Percentiles rank a stretch among this genome's conserved stretches.
Evolutionary conservation across 805 yeast species (phyloP).

Genomic region (Metschnikowia gelsemii): DNA sequence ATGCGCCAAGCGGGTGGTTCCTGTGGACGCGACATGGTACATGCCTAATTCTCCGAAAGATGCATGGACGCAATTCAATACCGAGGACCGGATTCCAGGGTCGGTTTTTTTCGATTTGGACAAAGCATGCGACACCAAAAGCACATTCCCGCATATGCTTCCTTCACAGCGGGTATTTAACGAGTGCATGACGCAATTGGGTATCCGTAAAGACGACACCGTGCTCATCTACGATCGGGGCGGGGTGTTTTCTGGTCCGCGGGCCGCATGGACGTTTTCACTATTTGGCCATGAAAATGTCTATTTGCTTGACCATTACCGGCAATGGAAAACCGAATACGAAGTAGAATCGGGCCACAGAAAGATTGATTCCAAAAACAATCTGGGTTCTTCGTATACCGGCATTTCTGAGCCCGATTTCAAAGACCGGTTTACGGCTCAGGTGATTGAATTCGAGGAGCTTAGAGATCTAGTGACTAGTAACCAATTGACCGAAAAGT

Average conservation of each 20-base stretch:
- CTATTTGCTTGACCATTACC: constrained; percentile 68
- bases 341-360: constrained; percentile 20
- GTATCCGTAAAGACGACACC: constrained; percentile 53
- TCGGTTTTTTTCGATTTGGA: constrained; percentile 23
- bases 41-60: constrained; percentile 71
- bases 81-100: constrained; percentile 48
- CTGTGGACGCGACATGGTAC: constrained; percentile 91
- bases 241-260: constrained; percentile 84
- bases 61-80: constrained; percentile 55
- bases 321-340: constrained; percentile 48
- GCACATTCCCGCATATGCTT: constrained; percentile 87
- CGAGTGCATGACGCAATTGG: constrained; percentile 51
- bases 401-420: constrained; percentile 29
- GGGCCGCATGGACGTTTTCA: constrained; percentile 89
- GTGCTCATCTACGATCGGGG: constrained; percentile 81
- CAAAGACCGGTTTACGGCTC: constrained; percentile 35
- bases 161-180: constrained; percentile 63
- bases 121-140: constrained; percentile 34
- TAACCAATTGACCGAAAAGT: constrained; percentile 44
- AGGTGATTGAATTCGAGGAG: constrained; percentile 67
- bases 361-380: constrained; percentile 16
- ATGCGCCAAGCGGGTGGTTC: constrained; percentile 46
- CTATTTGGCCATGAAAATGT: constrained; percentile 75
- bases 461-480: constrained; percentile 55
- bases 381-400: constrained; percentile 20